Base-by-base conservation (phyloP, 441 rosid species). In the Brassica hybrid region DNA sequence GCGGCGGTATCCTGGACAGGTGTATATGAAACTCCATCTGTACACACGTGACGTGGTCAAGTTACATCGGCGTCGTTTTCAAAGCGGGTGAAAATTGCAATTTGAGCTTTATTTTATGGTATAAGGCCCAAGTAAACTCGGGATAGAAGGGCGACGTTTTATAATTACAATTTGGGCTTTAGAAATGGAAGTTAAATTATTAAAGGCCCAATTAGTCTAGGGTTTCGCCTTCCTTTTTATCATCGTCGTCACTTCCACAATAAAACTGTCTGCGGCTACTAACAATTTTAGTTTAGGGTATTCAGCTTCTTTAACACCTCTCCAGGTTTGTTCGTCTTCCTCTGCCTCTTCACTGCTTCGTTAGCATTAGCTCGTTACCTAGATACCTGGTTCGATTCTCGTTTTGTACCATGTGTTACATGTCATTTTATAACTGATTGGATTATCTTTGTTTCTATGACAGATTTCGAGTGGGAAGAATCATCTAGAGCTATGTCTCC, bases 401-500 rank as follows among this genome's bases (percentile, higher is more conserved):
- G 21, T 21, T 58, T 0, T 11, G 66, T 43, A 32, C 1, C 32
- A 5, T 27, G 5, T 27, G 6, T 27, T 27, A 27, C 25, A n/a
- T 74, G 50, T 67, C 74, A 4, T 74, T 54, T 61, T 3, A 21
- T 4, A 21, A 60, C 69, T 60, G 21, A 67, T 43, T 71, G 2
- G 0, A 2, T 56, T 69, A 5, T 54, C 36, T 71, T 34, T 6
- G 57, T 13, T 48, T 48, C 56, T 48, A n/a, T 43, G 9, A 68
- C 64, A 75, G 79, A 65, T 79, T 36, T 65, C 17, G 17, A 65
- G 69, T 79, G 59, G 34, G 76, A 75, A 75, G 70, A 16, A 66
- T 66, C 65, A 8, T 60, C 36, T 11, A 6, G 14, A 80, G 38
- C 79, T 16, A 80, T 80, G 83, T 80, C 80, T 71, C 80, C 80